Evolutionary conservation across 2,329 filamentous ascomycete genomes (phyloP).

Genomic region (Falciphora oryzae): DNA sequence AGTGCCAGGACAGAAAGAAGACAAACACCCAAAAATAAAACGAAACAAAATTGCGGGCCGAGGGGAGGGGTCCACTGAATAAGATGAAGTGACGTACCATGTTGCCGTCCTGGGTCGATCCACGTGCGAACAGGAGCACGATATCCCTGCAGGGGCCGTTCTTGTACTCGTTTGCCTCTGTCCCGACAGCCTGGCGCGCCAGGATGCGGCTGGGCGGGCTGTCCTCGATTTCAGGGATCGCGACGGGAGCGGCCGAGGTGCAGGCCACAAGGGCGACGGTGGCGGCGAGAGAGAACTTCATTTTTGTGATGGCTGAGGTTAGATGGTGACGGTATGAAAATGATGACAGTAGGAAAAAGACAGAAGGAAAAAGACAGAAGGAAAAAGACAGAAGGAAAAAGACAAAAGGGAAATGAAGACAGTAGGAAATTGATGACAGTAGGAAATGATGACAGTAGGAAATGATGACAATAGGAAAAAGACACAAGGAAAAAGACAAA

Average conservation of each 20-base stretch:
- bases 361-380: no score
- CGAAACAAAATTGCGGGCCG: not conserved
- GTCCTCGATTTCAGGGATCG: no score
- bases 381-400: not conserved
- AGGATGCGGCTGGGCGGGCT: no score
- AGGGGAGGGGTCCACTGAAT: not conserved
- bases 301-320: not conserved
- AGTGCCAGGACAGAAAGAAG: no score
- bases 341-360: not conserved
- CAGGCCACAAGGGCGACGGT: not conserved
- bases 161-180: constrained; percentile 2
- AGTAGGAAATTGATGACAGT: not conserved
- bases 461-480: not conserved
- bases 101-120: not conserved
- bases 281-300: constrained; percentile 6
- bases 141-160: constrained; percentile 4
- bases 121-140: constrained; percentile 4
- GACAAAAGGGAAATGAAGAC: not conserved
- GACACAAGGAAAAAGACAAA: no score
- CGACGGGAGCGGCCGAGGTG: constrained; percentile 4
- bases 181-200: constrained; percentile 2
- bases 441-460: no score
- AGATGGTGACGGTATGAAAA: no score
- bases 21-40: not conserved
- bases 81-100: not conserved